phyloP scores from a whole-genome alignment of 2,329 filamentous ascomycete species.

The Helicocarpus griseus region DNA sequence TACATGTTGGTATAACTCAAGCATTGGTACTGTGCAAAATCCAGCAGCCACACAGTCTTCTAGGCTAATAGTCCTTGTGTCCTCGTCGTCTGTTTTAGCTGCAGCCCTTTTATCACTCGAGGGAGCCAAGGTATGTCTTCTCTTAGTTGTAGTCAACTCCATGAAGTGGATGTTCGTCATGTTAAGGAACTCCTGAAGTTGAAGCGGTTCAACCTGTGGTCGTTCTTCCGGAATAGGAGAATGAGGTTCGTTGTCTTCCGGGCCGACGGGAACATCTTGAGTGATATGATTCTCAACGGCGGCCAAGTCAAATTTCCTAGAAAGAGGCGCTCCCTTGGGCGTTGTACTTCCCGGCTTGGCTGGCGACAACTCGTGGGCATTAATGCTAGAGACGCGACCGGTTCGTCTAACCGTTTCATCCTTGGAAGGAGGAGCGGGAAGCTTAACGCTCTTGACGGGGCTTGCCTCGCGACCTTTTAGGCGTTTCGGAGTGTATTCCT shows the following conservation, averaged over 20 bases:
- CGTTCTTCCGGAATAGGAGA: constrained; percentile 35
- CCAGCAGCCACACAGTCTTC: constrained; percentile 79
- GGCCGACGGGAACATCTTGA: constrained; percentile 27
- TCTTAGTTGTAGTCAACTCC: constrained; percentile 93
- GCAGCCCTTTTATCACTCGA: constrained; percentile 31
- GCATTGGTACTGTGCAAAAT: constrained; percentile 82
- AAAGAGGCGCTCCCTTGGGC: constrained; percentile 50
- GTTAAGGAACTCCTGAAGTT: constrained; percentile 84
- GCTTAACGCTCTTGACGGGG: constrained; percentile 63
- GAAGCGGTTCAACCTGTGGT: constrained; percentile 52
- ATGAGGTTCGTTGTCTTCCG: constrained; percentile 38
- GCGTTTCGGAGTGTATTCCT: constrained; percentile 51
- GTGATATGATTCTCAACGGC: constrained; percentile 8
- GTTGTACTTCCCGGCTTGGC: constrained; percentile 23
- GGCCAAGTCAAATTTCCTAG: constrained; percentile 38
- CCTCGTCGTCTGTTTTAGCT: constrained; percentile 19
- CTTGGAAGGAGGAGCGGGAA: constrained; percentile 60
- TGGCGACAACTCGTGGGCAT: constrained; percentile 23
- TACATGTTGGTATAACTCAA: constrained; percentile 87
- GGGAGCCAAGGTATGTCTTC: constrained; percentile 70
- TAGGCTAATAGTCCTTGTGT: constrained; percentile 35
- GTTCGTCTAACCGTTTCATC: constrained; percentile 55
- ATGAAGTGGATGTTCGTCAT: constrained; percentile 97
- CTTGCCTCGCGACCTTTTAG: constrained; percentile 63
- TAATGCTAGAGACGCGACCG: constrained; percentile 40